Evolutionary conservation across 2,329 filamentous ascomycete genomes (phyloP), one percentile per base, ranked within the genome.

Genomic region (Fusarium sp.): DNA sequence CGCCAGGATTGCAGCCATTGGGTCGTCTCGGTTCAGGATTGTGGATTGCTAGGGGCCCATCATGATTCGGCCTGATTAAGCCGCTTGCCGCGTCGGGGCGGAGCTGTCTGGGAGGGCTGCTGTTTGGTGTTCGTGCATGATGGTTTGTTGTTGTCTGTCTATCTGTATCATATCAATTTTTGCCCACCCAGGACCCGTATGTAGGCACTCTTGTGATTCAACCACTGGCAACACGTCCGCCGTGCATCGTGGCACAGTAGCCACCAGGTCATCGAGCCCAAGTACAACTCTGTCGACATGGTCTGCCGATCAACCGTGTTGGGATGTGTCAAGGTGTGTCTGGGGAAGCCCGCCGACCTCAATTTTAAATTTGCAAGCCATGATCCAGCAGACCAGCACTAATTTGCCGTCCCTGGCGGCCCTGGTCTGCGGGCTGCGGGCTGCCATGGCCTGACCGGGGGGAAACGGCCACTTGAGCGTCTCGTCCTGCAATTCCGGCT

Each of bases 281-380:
- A 52, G 47, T 31, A 31, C 24, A 31, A 31, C 45, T 50, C 24
- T 50, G 24, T 50, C 64, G 47, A 65, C 67, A 54, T n/a, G 61
- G 70, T 40, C 59, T 73, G 76, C 70, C 70, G 76, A 77, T 77
- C 76, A 72, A 71, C 66, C 62, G 31, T 70, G 71, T 65, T 72
- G 71, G 71, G 69, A 62, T 64, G 62, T 64, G 54, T 38, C 31
- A 59, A 35, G 24, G 62, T 64, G 73, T 74, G 75, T 79, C 77
- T 78, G 77, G 78, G 78, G 78, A 79, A 78, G 69, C 76, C 75
- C 67, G 68, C 75, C 72, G 71, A 66, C 69, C 72, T 76, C 76
- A 76, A 79, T 78, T 79, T 79, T 77, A 78, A 79, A 71, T 72
- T 78, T 75, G 68, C 78, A 79, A 79, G 77, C 77, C 76, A 79